Base-by-base conservation (phyloP, 2,329 filamentous ascomycete species). In the Huntiella abstrusa region DNA sequence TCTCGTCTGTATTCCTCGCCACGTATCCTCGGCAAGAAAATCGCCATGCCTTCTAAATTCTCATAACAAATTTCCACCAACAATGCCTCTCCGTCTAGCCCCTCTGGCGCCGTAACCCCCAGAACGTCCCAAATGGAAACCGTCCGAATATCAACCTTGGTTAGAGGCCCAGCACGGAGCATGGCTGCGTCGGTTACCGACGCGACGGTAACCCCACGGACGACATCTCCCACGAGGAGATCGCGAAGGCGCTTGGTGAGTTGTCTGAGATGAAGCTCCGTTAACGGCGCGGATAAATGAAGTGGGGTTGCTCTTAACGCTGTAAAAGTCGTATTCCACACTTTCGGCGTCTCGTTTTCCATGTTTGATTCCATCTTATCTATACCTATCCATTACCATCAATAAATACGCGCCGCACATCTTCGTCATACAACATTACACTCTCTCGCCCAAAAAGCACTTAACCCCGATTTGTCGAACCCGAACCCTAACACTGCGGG, bases 321-420 rank as follows among this genome's bases (percentile, higher is more conserved):
- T 3, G 71, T 70, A 52, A 74, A 76, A 11, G 71, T 74, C 0
- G 68, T 74, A 59, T 73, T 70, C 61, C 71, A 73, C 56, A 77
- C 69, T 2, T 64, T 60, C 16, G 54, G 50, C 17, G 17, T 19
- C 1, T 54, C 51, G 17, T 59, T 39, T 17, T 39, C 36, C 15
- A 39, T 17, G 15, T 15, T 3, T 5, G 10, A 15, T n/a, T 39
- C 36, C 15, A 16, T 17, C 15, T 17, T 17, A 39, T 15, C 36
- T 17, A 39, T 39, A 8, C 36, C 36, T 15, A 39, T 7, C 15
- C 1, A 39, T 39, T 13, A 33, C 4, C 41, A 19, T 19, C 17
- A 19, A 19, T 19, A 19, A 19, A 19, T 19, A 19, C 17, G 17
- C 17, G 17, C 17, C 17, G 17, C 17, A 19, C 17, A 19, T 19